Conservation (phyloP, 2,329 filamentous ascomycete genomes). For the Botrytis fragariae region DNA sequence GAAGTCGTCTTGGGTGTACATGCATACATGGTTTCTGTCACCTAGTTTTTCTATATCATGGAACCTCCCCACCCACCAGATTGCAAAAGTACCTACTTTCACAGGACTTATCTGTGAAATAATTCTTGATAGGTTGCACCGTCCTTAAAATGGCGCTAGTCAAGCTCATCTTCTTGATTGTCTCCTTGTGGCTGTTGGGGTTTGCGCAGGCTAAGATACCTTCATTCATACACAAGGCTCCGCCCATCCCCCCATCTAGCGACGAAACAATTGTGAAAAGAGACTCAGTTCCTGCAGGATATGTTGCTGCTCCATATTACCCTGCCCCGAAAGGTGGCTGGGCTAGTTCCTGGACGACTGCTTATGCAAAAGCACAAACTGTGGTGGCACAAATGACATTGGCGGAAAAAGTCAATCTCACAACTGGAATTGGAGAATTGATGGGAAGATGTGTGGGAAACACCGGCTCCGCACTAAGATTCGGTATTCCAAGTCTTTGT, state of each 20-base stretch:
- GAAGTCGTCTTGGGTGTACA: slow-evolving; percentile 1
- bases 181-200: slow-evolving; percentile 10
- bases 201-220: slow-evolving; percentile 7
- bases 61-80: background rate
- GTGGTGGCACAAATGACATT: slow-evolving; percentile 74
- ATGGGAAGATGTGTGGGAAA: slow-evolving; percentile 76
- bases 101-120: background rate
- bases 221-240: slow-evolving; percentile 6
- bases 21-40: background rate
- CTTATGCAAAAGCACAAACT: slow-evolving; percentile 66
- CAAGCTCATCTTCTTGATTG: slow-evolving; percentile 7
- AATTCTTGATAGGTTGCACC: background rate
- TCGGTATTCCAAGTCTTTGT: slow-evolving; percentile 71
- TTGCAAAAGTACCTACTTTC: background rate
- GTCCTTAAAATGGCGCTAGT: background rate
- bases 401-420: slow-evolving; percentile 78
- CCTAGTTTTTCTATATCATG: slow-evolving; percentile 8
- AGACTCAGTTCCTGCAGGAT: slow-evolving; percentile 29
- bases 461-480: slow-evolving; percentile 65
- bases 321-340: slow-evolving; percentile 54
- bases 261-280: background rate
- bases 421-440: slow-evolving; percentile 65
- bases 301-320: slow-evolving; percentile 35
- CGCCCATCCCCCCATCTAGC: background rate
- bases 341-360: slow-evolving; percentile 55